Evolutionary conservation across 2,329 filamentous ascomycete species (phyloP).

Genomic region (Ascochyta viciae-villosae): DNA sequence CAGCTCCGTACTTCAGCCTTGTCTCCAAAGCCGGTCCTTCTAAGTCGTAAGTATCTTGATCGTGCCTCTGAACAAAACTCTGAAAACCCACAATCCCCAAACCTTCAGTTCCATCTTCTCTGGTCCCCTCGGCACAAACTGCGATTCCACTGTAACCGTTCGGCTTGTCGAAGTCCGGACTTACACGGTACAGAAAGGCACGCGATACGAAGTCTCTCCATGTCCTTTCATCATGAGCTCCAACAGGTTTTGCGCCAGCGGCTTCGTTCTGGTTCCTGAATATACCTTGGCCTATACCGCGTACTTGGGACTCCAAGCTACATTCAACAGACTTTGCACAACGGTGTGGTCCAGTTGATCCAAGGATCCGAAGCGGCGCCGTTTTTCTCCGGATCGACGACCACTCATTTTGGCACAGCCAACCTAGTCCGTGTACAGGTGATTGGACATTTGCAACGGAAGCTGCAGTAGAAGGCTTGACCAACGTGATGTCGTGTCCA

Average conservation of each 20-base stretch:
- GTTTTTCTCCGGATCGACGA: too few relatives aligned
- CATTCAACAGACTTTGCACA: too few relatives aligned
- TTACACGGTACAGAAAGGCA: constrained; percentile 27
- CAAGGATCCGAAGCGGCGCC: too few relatives aligned
- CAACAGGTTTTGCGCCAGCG: not conserved
- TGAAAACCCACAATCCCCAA: constrained; percentile 30
- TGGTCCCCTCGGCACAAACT: constrained; percentile 23
- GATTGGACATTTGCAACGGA: too few relatives aligned
- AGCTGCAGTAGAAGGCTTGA: constrained; percentile 11
- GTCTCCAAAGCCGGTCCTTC: constrained; percentile 21
- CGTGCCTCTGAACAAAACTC: constrained; percentile 28
- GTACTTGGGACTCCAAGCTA: too few relatives aligned
- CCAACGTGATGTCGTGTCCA: constrained; percentile 24
- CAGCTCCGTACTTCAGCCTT: too few relatives aligned
- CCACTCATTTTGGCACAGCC: too few relatives aligned
- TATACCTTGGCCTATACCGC: constrained; percentile 18
- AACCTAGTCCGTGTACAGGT: too few relatives aligned
- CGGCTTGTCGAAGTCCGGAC: constrained; percentile 29
- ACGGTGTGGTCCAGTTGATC: too few relatives aligned
- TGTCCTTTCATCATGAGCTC: not conserved
- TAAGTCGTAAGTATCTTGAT: constrained; percentile 27
- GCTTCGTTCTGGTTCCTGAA: constrained; percentile 22
- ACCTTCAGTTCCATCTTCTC: constrained; percentile 25
- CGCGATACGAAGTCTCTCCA: constrained; percentile 28
- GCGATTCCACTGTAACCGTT: constrained; percentile 32